These are phyloP conservation scores for Dioszegia aurantiaca DNA, from an alignment of 768 basidiomycete species.

Conservation along the genomic window DNA sequence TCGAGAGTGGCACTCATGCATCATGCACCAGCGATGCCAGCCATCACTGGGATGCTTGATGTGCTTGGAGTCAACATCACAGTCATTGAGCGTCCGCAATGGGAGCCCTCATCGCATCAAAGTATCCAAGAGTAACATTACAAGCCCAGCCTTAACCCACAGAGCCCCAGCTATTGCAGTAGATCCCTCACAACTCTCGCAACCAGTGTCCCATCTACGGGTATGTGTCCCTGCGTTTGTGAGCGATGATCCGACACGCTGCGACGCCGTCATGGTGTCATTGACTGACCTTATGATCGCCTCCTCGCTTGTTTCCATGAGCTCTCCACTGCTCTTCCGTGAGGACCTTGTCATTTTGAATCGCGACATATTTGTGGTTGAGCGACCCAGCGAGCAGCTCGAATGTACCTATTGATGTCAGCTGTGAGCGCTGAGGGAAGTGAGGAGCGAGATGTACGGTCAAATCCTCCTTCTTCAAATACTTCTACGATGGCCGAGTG, in stretches of 20 bases:
- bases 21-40: too few species aligned
- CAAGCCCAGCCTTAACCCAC: background rate
- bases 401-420: slow-evolving; percentile 32
- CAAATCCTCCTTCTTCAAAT: slow-evolving; percentile 43
- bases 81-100: too few species aligned
- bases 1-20: too few species aligned
- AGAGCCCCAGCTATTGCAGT: background rate
- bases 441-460: slow-evolving; percentile 27
- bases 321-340: slow-evolving; percentile 28
- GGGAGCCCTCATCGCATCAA: too few species aligned
- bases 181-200: slow-evolving; percentile 21
- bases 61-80: too few species aligned
- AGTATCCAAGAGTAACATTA: background rate
- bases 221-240: slow-evolving; percentile 27
- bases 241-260: background rate
- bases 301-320: slow-evolving; percentile 20
- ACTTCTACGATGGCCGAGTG: slow-evolving; percentile 42
- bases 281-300: slow-evolving; percentile 27
- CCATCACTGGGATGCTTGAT: too few species aligned
- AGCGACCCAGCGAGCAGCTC: slow-evolving; percentile 35
- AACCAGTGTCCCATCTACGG: slow-evolving; percentile 20
- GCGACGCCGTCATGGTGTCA: background rate
- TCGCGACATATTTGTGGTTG: slow-evolving; percentile 38
- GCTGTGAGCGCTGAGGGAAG: background rate
- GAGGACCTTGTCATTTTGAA: slow-evolving; percentile 38